Percentiles rank a stretch among this genome's conserved stretches.
Conservation (phyloP, 768 basidiomycete genomes). For the Hericium rajendrae region DNA sequence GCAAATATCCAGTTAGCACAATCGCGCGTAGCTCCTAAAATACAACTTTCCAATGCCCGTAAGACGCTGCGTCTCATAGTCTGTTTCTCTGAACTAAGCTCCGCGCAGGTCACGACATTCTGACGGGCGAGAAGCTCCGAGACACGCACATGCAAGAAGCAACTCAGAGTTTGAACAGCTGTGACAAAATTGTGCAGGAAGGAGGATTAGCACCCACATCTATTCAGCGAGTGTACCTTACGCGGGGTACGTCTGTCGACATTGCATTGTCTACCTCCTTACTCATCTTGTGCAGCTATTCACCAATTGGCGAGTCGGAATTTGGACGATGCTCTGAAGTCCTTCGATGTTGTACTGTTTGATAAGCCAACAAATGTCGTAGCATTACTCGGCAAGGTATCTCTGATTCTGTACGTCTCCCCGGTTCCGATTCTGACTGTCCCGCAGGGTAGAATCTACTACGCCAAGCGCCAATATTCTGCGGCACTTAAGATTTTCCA, state of each 20-base stretch:
- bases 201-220: slow-evolving; percentile 37
- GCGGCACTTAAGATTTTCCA: slow-evolving; percentile 83
- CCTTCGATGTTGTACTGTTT: slow-evolving; percentile 72
- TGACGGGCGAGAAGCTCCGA: slow-evolving; percentile 50
- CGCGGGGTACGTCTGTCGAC: slow-evolving; percentile 39
- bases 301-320: slow-evolving; percentile 72
- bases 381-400: slow-evolving; percentile 79
- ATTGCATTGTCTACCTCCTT: not conserved
- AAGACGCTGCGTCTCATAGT: slow-evolving; percentile 22
- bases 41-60: slow-evolving; percentile 67
- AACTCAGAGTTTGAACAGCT: slow-evolving; percentile 53
- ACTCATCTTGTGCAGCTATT: slow-evolving; percentile 42
- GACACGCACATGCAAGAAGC: slow-evolving; percentile 65
- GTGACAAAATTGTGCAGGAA: slow-evolving; percentile 43
- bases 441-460: slow-evolving; percentile 71
- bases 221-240: slow-evolving; percentile 45
- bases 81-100: not conserved
- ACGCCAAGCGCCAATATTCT: slow-evolving; percentile 65
- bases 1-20: slow-evolving; percentile 79
- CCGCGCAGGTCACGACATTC: slow-evolving; percentile 52
- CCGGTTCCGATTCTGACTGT: not conserved
- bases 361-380: slow-evolving; percentile 80
- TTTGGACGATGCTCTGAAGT: slow-evolving; percentile 72
- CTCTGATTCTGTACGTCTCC: not conserved
- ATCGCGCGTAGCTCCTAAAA: slow-evolving; percentile 78